Evolutionary conservation across 257 asterid species (phyloP).

Genomic region (Salvia miltiorrhiza): DNA sequence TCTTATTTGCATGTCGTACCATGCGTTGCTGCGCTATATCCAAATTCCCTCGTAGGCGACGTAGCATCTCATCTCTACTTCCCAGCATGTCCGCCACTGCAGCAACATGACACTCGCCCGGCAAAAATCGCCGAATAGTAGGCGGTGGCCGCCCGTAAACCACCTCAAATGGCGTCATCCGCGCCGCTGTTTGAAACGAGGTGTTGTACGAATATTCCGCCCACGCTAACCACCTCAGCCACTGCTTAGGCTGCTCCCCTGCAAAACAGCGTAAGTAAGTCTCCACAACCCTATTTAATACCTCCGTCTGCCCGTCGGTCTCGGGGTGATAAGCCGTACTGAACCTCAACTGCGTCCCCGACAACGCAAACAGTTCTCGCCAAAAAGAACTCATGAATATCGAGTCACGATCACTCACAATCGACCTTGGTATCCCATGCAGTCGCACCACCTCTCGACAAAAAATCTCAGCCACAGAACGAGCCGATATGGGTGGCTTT

Average conservation of each 20-base stretch:
- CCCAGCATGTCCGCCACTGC: not conserved
- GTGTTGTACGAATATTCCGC: not conserved
- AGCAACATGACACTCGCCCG: not conserved
- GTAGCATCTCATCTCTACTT: not conserved
- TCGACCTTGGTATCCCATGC: not conserved
- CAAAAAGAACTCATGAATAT: not conserved
- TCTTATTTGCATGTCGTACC: not conserved
- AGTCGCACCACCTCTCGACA: not conserved
- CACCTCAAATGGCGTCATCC: not conserved
- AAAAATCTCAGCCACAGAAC: not conserved
- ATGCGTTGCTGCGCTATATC: not conserved
- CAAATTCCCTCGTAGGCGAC: not conserved
- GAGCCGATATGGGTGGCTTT: not conserved
- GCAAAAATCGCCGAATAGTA: not conserved
- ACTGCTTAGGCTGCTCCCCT: not conserved
- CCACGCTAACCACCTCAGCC: not conserved
- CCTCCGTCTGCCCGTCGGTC: not conserved
- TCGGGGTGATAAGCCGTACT: not conserved
- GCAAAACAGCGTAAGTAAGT: not conserved
- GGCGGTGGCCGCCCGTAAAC: not conserved
- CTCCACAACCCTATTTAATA: not conserved
- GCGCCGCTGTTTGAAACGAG: not conserved
- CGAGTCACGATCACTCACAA: not conserved
- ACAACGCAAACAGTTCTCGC: not conserved
- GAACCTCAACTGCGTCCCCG: not conserved